A percentile compares a stretch with the other conserved stretches of the same genome.
These are phyloP conservation scores for Lasiosphaeriaceae sp. DNA, from an alignment of 495 filamentous ascomycete genomes.

Conservation along the genomic window DNA sequence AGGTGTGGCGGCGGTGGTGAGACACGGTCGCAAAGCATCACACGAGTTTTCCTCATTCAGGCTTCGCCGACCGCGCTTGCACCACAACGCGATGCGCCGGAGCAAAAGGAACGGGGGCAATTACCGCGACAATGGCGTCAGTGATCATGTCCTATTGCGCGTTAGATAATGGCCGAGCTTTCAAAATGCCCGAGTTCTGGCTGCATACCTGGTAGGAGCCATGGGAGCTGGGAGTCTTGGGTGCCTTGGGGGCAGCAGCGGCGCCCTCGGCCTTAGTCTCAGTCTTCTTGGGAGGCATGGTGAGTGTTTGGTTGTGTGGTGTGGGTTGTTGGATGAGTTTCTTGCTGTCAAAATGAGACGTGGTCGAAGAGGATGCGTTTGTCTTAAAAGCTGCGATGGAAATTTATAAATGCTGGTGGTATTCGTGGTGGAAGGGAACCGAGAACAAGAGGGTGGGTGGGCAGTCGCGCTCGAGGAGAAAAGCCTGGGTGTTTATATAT, in stretches of 20 bases:
- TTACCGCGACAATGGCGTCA: constrained; percentile 62
- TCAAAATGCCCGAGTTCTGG: constrained; percentile 14
- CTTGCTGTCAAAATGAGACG: constrained; percentile 6
- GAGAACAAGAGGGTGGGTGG: constrained; percentile 36
- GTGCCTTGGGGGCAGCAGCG: constrained; percentile 46
- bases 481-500: constrained; percentile 47
- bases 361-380: constrained; percentile 1
- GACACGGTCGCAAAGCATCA: constrained; percentile 14
- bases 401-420: constrained; percentile 8
- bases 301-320: constrained; percentile 28
- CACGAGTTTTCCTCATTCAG: constrained; percentile 19
- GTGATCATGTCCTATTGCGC: constrained; percentile 59
- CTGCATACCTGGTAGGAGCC: constrained; percentile 55
- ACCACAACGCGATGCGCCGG: constrained; percentile 30
- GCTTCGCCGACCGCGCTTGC: constrained; percentile 11
- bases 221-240: constrained; percentile 49
- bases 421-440: constrained; percentile 26
- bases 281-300: constrained; percentile 66
- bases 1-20: constrained; percentile 3
- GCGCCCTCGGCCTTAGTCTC: constrained; percentile 32
- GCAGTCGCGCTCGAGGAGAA: constrained; percentile 43
- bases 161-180: constrained; percentile 37
- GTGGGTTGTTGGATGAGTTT: constrained; percentile 18
- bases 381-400: neutral
- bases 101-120: constrained; percentile 38